These are phyloP conservation scores for Phytopythium ostracodes DNA, from an alignment of 352 stramenopile genomes.

Conservation along the genomic window DNA sequence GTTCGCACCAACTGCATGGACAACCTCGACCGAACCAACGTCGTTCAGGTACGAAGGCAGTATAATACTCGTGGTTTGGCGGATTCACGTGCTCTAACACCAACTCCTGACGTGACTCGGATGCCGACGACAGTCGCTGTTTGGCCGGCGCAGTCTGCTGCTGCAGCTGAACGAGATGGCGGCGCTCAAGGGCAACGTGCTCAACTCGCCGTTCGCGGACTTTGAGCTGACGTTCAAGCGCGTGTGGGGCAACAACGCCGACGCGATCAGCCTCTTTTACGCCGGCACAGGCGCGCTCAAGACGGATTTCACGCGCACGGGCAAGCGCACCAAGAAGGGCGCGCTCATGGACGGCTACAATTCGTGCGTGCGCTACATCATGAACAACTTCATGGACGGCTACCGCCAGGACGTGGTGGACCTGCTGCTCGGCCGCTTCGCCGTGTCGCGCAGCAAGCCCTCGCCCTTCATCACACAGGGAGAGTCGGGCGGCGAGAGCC, in stretches of 20 bases:
- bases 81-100: background rate
- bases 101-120: background rate
- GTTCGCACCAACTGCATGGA: constrained; percentile 99
- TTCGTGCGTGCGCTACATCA: constrained; percentile 92
- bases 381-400: constrained; percentile 96
- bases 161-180: constrained; percentile 74
- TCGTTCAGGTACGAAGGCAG: constrained; percentile 41
- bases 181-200: constrained; percentile 64
- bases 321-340: constrained; percentile 90
- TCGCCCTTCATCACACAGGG: constrained; percentile 37
- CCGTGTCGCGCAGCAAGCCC: constrained; percentile 41
- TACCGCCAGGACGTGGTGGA: constrained; percentile 93
- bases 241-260: constrained; percentile 95
- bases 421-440: constrained; percentile 76
- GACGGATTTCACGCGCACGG: constrained; percentile 94
- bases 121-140: constrained; percentile 81
- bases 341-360: constrained; percentile 94
- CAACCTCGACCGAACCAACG: constrained; percentile 94
- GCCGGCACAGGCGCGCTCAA: constrained; percentile 94
- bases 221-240: constrained; percentile 83
- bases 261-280: constrained; percentile 93
- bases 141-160: constrained; percentile 86
- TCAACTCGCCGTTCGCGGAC: constrained; percentile 55
- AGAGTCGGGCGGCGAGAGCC: constrained; percentile 28
- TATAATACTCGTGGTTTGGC: background rate